phyloP scores from a whole-genome alignment of 2,329 filamentous ascomycete genomes.

The Fusarium nanum region DNA sequence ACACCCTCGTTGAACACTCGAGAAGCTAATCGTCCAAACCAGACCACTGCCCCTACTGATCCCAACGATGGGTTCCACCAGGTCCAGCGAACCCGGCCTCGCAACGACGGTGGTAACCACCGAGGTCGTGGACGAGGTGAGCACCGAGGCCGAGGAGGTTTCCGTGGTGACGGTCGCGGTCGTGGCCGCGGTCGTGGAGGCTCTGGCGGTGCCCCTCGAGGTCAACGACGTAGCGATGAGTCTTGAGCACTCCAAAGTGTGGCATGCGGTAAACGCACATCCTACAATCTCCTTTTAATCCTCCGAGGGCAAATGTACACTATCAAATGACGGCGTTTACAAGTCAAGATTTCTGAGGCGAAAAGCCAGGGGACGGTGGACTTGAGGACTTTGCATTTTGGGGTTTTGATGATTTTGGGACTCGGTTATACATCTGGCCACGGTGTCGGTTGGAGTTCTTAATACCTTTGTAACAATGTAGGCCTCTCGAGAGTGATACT shows the following conservation, averaged over 20 bases:
- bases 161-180: slow-evolving; percentile 61
- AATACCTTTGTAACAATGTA: slow-evolving; percentile 47
- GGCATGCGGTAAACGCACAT: slow-evolving; percentile 43
- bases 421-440: slow-evolving; percentile 45
- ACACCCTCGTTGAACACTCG: not conserved
- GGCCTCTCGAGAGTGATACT: slow-evolving; percentile 37
- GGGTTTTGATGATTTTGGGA: slow-evolving; percentile 48
- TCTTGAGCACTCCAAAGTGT: slow-evolving; percentile 49
- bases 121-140: slow-evolving; percentile 62
- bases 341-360: slow-evolving; percentile 45
- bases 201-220: slow-evolving; percentile 50
- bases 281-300: slow-evolving; percentile 48
- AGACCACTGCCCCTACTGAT: slow-evolving; percentile 55
- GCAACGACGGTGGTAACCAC: slow-evolving; percentile 60
- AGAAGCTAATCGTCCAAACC: slow-evolving; percentile 19
- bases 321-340: slow-evolving; percentile 56
- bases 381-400: slow-evolving; percentile 49
- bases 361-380: slow-evolving; percentile 43
- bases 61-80: slow-evolving; percentile 77
- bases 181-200: slow-evolving; percentile 56
- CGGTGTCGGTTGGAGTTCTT: slow-evolving; percentile 46
- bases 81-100: slow-evolving; percentile 71
- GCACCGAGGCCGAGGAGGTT: slow-evolving; percentile 64
- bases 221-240: slow-evolving; percentile 55
- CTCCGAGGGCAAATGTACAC: slow-evolving; percentile 54